These are phyloP conservation scores for Clarireedia paspali DNA, from an alignment of 2,329 filamentous ascomycete genomes.

Conservation along the genomic window DNA sequence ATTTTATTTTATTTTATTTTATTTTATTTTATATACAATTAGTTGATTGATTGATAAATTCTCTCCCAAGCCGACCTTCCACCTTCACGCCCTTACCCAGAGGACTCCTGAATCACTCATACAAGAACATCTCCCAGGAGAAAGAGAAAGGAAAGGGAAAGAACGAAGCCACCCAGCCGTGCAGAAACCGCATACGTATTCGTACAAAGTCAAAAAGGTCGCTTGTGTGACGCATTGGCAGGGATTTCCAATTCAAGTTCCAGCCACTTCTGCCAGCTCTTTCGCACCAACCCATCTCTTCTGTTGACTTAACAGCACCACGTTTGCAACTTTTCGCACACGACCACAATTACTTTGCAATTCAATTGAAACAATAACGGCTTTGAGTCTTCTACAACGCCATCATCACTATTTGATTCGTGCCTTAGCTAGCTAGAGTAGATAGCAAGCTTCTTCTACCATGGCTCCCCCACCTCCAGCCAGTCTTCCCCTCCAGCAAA, in stretches of 20 bases:
- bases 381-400: background rate
- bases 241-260: conserved; percentile 2
- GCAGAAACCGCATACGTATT: background rate
- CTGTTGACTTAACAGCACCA: background rate
- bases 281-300: background rate
- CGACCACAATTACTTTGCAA: background rate
- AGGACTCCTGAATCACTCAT: too few species aligned
- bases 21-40: too few species aligned
- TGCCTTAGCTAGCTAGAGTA: background rate
- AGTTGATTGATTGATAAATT: background rate
- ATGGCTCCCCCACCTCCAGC: conserved; percentile 30
- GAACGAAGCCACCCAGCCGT: too few species aligned
- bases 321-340: background rate
- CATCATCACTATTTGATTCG: background rate
- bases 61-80: too few species aligned
- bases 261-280: conserved; percentile 2
- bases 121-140: background rate
- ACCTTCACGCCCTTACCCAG: too few species aligned
- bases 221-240: conserved; percentile 3
- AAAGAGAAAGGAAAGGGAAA: background rate
- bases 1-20: background rate
- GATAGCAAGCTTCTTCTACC: conserved; percentile 1
- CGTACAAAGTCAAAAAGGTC: background rate
- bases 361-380: background rate
- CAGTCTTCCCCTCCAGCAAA: conserved; percentile 33